A percentile compares a stretch with the other conserved stretches of the same genome.
Conservation (phyloP, 2,329 filamentous ascomycete species). For the Lecanicillium sp. region DNA sequence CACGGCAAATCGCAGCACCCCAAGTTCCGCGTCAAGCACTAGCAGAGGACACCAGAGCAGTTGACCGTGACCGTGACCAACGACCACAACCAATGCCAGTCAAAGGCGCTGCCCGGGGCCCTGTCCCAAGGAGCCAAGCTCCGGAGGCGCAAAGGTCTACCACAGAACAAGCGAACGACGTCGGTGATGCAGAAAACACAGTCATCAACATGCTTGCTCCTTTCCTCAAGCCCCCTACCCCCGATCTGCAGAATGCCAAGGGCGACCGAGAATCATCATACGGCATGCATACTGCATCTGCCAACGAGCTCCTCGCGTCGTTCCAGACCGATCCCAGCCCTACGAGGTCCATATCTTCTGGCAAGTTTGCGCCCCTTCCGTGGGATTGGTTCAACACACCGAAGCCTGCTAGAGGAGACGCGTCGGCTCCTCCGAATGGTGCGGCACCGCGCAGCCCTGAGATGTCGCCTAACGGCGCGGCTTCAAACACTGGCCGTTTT, state of each 20-base stretch:
- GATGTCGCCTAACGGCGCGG: constrained; percentile 5
- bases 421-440: constrained; percentile 4
- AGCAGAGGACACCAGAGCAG: no score
- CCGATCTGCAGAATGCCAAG: constrained; percentile 24
- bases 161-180: constrained; percentile 12
- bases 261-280: constrained; percentile 38
- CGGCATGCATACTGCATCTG: constrained; percentile 45
- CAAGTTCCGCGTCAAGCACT: no score
- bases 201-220: constrained; percentile 42
- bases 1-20: constrained; percentile 10
- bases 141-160: no score
- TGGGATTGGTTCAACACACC: constrained; percentile 42
- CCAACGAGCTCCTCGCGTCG: constrained; percentile 41
- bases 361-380: constrained; percentile 33
- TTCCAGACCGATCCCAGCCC: constrained; percentile 25
- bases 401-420: constrained; percentile 15
- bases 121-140: no score
- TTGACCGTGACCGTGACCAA: no score
- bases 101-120: no score
- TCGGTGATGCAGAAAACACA: constrained; percentile 26
- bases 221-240: constrained; percentile 38
- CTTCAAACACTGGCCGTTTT: not conserved
- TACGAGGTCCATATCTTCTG: constrained; percentile 18
- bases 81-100: no score
- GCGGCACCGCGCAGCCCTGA: not conserved